Conservation (phyloP, 495 filamentous ascomycete genomes). For the Aspergillus coremiiformis region DNA sequence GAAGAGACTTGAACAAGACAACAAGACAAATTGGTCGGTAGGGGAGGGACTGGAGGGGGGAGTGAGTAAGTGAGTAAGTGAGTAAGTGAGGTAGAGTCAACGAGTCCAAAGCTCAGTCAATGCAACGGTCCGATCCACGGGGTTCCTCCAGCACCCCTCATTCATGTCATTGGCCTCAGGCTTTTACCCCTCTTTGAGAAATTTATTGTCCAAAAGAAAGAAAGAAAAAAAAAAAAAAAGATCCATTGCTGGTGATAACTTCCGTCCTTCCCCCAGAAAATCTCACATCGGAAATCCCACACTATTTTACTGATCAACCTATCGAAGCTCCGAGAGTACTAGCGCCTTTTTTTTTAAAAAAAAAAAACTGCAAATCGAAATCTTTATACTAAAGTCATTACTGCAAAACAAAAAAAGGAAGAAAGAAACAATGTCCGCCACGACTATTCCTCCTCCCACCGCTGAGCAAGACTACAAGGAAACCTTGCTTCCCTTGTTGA, state of each 20-base stretch:
- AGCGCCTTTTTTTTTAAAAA: neutral
- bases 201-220: neutral
- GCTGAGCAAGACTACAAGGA: slow-evolving; percentile 49
- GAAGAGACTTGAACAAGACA: neutral
- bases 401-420: neutral
- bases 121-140: neutral
- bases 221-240: neutral
- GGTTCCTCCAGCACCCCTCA: neutral
- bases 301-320: neutral
- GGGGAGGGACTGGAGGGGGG: neutral
- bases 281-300: neutral
- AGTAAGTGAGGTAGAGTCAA: neutral
- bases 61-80: neutral
- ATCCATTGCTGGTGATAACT: neutral
- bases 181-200: neutral
- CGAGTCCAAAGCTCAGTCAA: neutral
- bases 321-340: neutral
- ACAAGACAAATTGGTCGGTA: neutral
- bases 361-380: no score
- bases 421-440: slow-evolving; percentile 1
- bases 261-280: neutral
- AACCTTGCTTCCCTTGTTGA: slow-evolving; percentile 63
- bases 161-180: neutral
- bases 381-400: no score
- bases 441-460: slow-evolving; percentile 21